Conservation (phyloP, 2,329 filamentous ascomycete genomes). For the Ceratocystis ficicola region DNA sequence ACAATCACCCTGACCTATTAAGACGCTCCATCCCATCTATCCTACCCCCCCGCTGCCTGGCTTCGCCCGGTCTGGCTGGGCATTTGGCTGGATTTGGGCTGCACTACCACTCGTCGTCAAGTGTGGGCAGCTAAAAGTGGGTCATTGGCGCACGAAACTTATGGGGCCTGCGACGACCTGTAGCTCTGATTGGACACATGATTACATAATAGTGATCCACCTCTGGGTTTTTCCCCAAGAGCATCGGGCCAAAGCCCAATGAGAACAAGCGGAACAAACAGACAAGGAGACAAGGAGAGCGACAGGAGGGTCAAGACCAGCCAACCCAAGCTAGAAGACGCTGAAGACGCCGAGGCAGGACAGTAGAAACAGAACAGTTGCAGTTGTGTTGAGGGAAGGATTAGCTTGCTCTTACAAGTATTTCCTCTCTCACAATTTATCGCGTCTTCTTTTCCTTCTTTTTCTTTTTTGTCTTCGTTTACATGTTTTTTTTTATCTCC, state of each 20-base stretch:
- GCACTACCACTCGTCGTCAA: conserved; percentile 15
- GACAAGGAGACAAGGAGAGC: not conserved
- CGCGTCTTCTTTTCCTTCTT: not conserved
- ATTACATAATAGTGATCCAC: conserved; percentile 14
- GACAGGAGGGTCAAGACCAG: not conserved
- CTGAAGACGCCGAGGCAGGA: no score
- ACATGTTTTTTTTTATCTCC: not conserved
- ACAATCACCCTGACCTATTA: not conserved
- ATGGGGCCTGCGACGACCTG: conserved; percentile 2
- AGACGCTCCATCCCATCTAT: not conserved
- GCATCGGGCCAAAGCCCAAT: conserved; percentile 4
- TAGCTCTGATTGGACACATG: conserved; percentile 11
- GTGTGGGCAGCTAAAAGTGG: conserved; percentile 21
- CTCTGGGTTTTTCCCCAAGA: conserved; percentile 11
- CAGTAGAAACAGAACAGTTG: no score
- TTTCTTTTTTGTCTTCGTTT: not conserved
- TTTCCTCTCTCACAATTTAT: not conserved
- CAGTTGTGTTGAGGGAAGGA: not conserved
- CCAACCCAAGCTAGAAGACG: no score
- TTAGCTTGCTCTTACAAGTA: not conserved
- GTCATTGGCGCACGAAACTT: conserved; percentile 19
- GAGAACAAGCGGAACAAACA: conserved; percentile 3
- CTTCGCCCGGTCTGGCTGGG: not conserved
- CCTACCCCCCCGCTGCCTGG: not conserved
- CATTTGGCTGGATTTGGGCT: not conserved